Percentiles rank a stretch among this genome's conserved stretches.
Evolutionary conservation across 2,329 filamentous ascomycete species (phyloP).

Genomic region (Scopulariopsis brevicaulis): DNA sequence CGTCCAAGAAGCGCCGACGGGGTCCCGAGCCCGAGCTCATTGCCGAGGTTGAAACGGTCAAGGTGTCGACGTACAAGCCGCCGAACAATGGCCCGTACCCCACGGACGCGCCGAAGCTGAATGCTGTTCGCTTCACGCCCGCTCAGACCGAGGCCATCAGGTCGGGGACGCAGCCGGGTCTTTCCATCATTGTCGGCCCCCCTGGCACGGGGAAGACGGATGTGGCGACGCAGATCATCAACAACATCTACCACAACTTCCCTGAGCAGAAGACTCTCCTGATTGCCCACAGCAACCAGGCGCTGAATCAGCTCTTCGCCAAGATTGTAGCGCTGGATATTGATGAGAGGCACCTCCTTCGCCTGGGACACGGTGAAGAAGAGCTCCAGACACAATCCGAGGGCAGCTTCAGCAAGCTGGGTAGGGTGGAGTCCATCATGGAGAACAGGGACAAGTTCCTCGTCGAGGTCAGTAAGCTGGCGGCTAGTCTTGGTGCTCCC

Average conservation of each 20-base stretch:
- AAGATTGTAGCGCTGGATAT: constrained; percentile 97
- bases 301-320: constrained; percentile 91
- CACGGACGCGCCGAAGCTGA: constrained; percentile 70
- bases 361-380: constrained; percentile 90
- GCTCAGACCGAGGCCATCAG: constrained; percentile 86
- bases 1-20: constrained; percentile 78
- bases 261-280: constrained; percentile 83
- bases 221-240: constrained; percentile 96
- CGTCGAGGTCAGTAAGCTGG: constrained; percentile 74
- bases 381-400: constrained; percentile 66
- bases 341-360: constrained; percentile 84
- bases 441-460: constrained; percentile 74
- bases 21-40: constrained; percentile 59
- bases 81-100: constrained; percentile 85
- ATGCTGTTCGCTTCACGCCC: constrained; percentile 78
- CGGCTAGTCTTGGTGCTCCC: constrained; percentile 72
- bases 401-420: constrained; percentile 84
- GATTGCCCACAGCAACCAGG: constrained; percentile 95
- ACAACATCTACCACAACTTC: constrained; percentile 98
- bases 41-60: constrained; percentile 54
- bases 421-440: constrained; percentile 88
- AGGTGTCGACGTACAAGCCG: constrained; percentile 83
- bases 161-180: constrained; percentile 85
- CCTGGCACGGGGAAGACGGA: constrained; percentile 99
- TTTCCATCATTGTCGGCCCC: constrained; percentile 89